Conservation (phyloP, 2,329 filamentous ascomycete genomes). For the Alternaria burnsii region DNA sequence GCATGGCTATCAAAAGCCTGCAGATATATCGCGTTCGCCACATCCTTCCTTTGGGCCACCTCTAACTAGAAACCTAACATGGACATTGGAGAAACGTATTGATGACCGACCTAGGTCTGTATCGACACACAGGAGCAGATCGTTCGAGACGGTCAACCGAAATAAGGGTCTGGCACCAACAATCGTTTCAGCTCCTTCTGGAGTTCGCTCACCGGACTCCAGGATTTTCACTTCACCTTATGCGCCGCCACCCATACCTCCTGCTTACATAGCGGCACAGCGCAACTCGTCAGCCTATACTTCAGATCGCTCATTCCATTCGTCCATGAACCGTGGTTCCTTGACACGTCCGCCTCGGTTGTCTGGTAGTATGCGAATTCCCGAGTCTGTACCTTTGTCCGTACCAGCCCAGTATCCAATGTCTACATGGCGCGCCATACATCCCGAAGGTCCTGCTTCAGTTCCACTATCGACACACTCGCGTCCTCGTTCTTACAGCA, state of each 20-base stretch:
- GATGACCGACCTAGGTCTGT: constrained; percentile 16
- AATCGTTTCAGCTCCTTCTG: not conserved
- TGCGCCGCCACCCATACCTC: constrained; percentile 40
- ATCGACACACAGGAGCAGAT: constrained; percentile 27
- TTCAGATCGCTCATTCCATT: constrained; percentile 23
- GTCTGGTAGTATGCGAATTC: constrained; percentile 22
- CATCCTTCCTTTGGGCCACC: constrained; percentile 29
- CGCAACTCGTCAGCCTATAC: constrained; percentile 26
- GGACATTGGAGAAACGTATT: constrained; percentile 25
- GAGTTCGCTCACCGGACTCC: constrained; percentile 27
- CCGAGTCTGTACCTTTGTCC: constrained; percentile 35
- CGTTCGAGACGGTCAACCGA: constrained; percentile 34
- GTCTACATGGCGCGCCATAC: constrained; percentile 45
- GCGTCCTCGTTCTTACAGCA: constrained; percentile 25
- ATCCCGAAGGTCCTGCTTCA: constrained; percentile 33
- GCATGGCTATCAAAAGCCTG: constrained; percentile 27
- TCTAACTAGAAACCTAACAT: constrained; percentile 21
- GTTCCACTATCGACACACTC: constrained; percentile 31
- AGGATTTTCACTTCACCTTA: constrained; percentile 42
- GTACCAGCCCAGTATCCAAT: constrained; percentile 40
- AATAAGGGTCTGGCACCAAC: constrained; percentile 19
- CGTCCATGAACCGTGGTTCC: constrained; percentile 20
- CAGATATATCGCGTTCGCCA: constrained; percentile 23
- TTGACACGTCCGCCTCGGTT: constrained; percentile 32
- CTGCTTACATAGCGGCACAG: constrained; percentile 26